Evolutionary conservation across 1,284 basidiomycete species (phyloP).

Genomic region (Xerocomus minutiporus): DNA sequence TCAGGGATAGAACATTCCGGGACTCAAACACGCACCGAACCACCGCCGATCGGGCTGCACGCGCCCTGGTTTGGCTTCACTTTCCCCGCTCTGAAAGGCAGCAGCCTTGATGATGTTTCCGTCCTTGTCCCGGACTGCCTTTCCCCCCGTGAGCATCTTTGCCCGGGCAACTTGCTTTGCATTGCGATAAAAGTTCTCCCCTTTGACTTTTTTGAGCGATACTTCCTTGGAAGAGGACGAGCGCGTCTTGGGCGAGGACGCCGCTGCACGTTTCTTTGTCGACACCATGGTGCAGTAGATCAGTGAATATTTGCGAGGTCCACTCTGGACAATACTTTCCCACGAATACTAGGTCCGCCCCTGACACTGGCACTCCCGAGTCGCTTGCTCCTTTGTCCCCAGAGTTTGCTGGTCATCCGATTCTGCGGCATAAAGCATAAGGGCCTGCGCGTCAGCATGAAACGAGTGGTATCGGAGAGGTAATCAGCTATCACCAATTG

Average conservation of each 20-base stretch:
- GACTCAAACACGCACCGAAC: slow-evolving; percentile 69
- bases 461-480: not conserved
- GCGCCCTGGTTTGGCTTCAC: slow-evolving; percentile 81
- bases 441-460: not conserved
- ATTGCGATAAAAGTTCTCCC: slow-evolving; percentile 92
- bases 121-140: slow-evolving; percentile 82
- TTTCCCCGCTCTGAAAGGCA: slow-evolving; percentile 88
- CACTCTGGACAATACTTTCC: slow-evolving; percentile 5
- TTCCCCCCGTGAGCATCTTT: slow-evolving; percentile 90
- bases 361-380: not conserved
- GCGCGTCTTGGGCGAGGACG: slow-evolving; percentile 44
- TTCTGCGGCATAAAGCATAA: not conserved
- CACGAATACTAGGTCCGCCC: slow-evolving; percentile 3
- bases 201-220: slow-evolving; percentile 72
- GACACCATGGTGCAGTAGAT: slow-evolving; percentile 47
- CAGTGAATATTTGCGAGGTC: too few relatives aligned
- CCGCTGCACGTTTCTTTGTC: slow-evolving; percentile 41
- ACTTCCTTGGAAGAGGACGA: slow-evolving; percentile 50
- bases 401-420: not conserved
- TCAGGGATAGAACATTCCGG: slow-evolving; percentile 5
- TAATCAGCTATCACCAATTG: not conserved
- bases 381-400: not conserved
- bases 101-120: slow-evolving; percentile 91
- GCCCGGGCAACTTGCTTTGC: slow-evolving; percentile 78
- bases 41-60: slow-evolving; percentile 91